Evolutionary conservation across 2,329 filamentous ascomycete genomes (phyloP).

Genomic region (Exophiala phaeomuriformis): DNA sequence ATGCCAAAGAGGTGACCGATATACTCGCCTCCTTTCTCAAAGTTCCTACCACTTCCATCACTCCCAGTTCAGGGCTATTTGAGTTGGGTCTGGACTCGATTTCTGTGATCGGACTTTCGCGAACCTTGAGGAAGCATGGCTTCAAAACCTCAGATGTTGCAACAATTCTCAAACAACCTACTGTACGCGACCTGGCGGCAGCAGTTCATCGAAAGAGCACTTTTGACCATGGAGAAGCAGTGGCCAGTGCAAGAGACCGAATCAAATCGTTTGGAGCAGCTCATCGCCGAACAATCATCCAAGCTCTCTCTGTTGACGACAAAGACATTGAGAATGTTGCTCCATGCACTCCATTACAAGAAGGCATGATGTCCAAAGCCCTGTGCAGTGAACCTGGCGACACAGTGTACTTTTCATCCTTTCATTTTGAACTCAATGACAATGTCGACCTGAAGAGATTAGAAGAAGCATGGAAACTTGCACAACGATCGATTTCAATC

Average conservation of each 20-base stretch:
- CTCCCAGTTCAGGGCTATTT: slow-evolving; percentile 61
- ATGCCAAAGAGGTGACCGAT: slow-evolving; percentile 50
- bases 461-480: slow-evolving; percentile 49
- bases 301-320: slow-evolving; percentile 45
- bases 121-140: slow-evolving; percentile 56
- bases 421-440: slow-evolving; percentile 51
- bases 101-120: slow-evolving; percentile 64
- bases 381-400: slow-evolving; percentile 45
- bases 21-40: slow-evolving; percentile 40
- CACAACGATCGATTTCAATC: slow-evolving; percentile 52
- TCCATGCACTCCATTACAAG: slow-evolving; percentile 78
- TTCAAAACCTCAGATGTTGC: slow-evolving; percentile 57
- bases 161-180: slow-evolving; percentile 57
- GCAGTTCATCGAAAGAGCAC: not conserved
- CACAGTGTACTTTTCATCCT: slow-evolving; percentile 71
- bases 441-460: slow-evolving; percentile 45
- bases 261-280: slow-evolving; percentile 60
- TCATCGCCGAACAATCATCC: slow-evolving; percentile 48
- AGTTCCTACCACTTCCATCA: slow-evolving; percentile 40
- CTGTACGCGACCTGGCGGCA: slow-evolving; percentile 42
- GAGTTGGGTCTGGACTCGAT: slow-evolving; percentile 86
- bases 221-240: not conserved
- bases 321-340: slow-evolving; percentile 62
- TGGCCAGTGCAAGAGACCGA: slow-evolving; percentile 49
- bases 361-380: slow-evolving; percentile 73